Evolutionary conservation across 1,284 basidiomycete genomes (phyloP).

Genomic region (Xanthoconium separans): DNA sequence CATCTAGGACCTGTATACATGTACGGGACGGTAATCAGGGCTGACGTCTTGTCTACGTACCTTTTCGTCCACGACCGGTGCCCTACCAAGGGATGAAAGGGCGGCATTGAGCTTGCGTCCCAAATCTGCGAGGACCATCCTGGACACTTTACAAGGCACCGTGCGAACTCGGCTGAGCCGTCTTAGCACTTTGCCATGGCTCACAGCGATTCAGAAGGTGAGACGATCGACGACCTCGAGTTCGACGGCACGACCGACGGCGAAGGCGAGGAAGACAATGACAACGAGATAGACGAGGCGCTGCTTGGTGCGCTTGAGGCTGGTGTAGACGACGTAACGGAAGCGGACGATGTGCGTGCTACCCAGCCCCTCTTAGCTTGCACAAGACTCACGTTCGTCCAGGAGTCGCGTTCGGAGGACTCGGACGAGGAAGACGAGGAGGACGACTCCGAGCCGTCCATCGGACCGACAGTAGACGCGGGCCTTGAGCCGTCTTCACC

Average conservation of each 20-base stretch:
- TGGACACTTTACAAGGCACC: slow-evolving; percentile 31
- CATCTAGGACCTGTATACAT: slow-evolving; percentile 86
- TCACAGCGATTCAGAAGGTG: slow-evolving; percentile 65
- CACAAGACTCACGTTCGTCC: slow-evolving; percentile 6
- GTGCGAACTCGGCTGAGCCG: slow-evolving; percentile 22
- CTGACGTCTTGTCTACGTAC: slow-evolving; percentile 39
- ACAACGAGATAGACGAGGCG: slow-evolving; percentile 52
- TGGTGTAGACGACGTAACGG: slow-evolving; percentile 57
- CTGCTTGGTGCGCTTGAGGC: slow-evolving; percentile 50
- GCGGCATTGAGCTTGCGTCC: slow-evolving; percentile 94
- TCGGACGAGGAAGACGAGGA: slow-evolving; percentile 61
- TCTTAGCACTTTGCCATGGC: slow-evolving; percentile 38
- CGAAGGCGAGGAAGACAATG: slow-evolving; percentile 44
- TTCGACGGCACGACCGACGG: slow-evolving; percentile 48
- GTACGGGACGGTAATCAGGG: slow-evolving; percentile 17
- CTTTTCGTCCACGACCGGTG: slow-evolving; percentile 87
- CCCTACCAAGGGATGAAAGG: slow-evolving; percentile 85
- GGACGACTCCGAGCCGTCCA: slow-evolving; percentile 37
- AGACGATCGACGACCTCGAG: slow-evolving; percentile 56
- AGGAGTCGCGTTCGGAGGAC: slow-evolving; percentile 54
- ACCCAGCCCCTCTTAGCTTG: neutral
- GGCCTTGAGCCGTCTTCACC: slow-evolving; percentile 28
- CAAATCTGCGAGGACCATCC: slow-evolving; percentile 96
- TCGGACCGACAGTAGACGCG: slow-evolving; percentile 24
- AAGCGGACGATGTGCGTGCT: slow-evolving; percentile 59